A percentile compares a stretch with the other conserved stretches of the same genome.
phyloP scores from a whole-genome alignment of 306 rosid species.

The Pueraria montana region DNA sequence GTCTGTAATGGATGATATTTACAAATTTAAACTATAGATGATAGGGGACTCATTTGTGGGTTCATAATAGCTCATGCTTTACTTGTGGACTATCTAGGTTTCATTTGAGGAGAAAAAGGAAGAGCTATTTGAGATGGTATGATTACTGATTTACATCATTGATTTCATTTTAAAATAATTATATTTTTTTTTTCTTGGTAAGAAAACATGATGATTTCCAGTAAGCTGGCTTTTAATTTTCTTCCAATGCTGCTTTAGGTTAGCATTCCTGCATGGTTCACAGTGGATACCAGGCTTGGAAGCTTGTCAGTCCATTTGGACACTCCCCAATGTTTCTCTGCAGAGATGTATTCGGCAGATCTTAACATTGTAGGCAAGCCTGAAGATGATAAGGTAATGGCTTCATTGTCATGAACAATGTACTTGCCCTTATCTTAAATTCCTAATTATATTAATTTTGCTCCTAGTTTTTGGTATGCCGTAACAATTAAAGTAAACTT shows the following conservation, averaged over 20 bases:
- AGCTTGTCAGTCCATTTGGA: constrained; percentile 96
- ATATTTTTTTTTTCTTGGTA: constrained; percentile 12
- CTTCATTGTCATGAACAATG: constrained; percentile 21
- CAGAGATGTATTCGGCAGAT: constrained; percentile 97
- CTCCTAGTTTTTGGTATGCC: constrained; percentile 13
- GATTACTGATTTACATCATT: constrained; percentile 39
- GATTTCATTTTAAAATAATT: background rate
- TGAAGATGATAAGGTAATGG: constrained; percentile 94
- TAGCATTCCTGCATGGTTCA: constrained; percentile 97
- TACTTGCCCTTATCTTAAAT: constrained; percentile 31
- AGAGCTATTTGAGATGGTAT: constrained; percentile 96
- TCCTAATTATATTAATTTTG: constrained; percentile 26
- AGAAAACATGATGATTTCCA: background rate
- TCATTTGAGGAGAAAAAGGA: constrained; percentile 92
- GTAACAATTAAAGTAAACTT: constrained; percentile 15
- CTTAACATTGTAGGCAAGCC: constrained; percentile 93
- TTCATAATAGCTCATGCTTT: constrained; percentile 43
- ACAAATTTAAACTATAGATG: constrained; percentile 44
- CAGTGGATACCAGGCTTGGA: constrained; percentile 98
- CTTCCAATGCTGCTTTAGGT: constrained; percentile 71
- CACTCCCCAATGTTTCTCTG: constrained; percentile 95
- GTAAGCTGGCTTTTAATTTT: constrained; percentile 47
- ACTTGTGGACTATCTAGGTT: constrained; percentile 66
- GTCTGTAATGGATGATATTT: constrained; percentile 35
- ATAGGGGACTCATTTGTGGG: constrained; percentile 31